These are phyloP conservation scores for Globisporangium megalacanthum DNA, from an alignment of 352 stramenopile genomes.

Conservation along the genomic window DNA sequence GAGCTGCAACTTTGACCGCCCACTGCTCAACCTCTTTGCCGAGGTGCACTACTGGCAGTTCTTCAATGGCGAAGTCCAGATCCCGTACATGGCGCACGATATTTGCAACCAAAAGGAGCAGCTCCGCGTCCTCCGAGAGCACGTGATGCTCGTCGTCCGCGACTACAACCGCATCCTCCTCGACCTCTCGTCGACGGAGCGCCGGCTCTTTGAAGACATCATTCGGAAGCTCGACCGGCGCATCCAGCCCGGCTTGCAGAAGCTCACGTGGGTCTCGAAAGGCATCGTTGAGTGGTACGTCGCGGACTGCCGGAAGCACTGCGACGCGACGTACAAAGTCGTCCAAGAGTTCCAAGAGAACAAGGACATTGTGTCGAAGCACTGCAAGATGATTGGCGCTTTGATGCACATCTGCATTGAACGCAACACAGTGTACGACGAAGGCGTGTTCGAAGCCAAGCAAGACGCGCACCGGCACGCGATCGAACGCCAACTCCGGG, in stretches of 20 bases:
- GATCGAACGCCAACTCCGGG: slow-evolving; percentile 70
- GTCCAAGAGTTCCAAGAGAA: slow-evolving; percentile 89
- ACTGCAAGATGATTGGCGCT: slow-evolving; percentile 85
- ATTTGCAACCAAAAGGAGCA: slow-evolving; percentile 94
- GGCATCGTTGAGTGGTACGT: slow-evolving; percentile 93
- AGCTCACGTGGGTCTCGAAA: slow-evolving; percentile 91
- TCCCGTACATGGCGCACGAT: slow-evolving; percentile 94
- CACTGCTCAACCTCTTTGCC: slow-evolving; percentile 89
- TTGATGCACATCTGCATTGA: slow-evolving; percentile 92
- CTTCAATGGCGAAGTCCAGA: slow-evolving; percentile 91
- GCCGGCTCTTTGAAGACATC: slow-evolving; percentile 92
- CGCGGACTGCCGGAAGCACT: slow-evolving; percentile 86
- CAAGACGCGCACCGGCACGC: slow-evolving; percentile 87
- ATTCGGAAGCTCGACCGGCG: slow-evolving; percentile 92
- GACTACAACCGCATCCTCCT: slow-evolving; percentile 95
- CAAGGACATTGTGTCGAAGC: slow-evolving; percentile 82
- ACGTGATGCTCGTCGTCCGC: slow-evolving; percentile 93
- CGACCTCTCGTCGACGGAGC: slow-evolving; percentile 88
- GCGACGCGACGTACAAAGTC: slow-evolving; percentile 84
- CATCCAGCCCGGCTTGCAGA: slow-evolving; percentile 90
- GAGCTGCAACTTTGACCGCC: slow-evolving; percentile 94
- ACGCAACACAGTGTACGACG: slow-evolving; percentile 92
- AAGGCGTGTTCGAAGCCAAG: slow-evolving; percentile 90
- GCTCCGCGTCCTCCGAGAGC: slow-evolving; percentile 87
- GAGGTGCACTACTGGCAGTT: slow-evolving; percentile 92